Conservation (phyloP, 1,284 basidiomycete species). For the Volvariella surrecta region DNA sequence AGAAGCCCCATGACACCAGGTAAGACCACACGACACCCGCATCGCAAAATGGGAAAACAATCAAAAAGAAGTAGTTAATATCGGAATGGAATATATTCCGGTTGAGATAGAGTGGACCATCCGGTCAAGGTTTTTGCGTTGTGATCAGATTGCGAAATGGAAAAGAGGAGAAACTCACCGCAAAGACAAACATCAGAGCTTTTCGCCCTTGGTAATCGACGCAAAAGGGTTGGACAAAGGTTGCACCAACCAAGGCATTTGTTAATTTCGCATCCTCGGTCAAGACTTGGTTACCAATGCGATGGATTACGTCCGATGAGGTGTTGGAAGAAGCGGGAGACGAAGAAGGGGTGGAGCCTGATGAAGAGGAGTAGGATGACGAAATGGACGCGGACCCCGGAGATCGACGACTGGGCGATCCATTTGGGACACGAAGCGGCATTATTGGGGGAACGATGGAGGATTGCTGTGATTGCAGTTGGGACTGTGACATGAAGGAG, state of each 20-base stretch:
- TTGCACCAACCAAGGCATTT: conserved; percentile 48
- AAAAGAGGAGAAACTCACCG: conserved; percentile 33
- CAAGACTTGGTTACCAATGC: conserved; percentile 29
- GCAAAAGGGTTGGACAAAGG: conserved; percentile 51
- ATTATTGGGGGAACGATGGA: neutral
- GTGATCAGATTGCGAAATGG: neutral
- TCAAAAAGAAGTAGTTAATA: neutral
- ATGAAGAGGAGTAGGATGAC: neutral
- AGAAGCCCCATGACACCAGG: conserved; percentile 1
- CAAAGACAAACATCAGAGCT: conserved; percentile 63
- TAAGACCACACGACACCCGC: too few relatives aligned
- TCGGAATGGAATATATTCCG: conserved; percentile 1
- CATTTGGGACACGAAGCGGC: neutral
- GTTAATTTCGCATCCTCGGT: conserved; percentile 47
- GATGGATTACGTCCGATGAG: conserved; percentile 27
- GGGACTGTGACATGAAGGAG: neutral
- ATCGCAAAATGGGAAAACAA: too few relatives aligned
- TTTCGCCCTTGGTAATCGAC: conserved; percentile 53
- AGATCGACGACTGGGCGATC: neutral
- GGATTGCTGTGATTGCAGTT: neutral
- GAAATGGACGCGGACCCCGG: conserved; percentile 4
- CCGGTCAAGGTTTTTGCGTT: neutral
- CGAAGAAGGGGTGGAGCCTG: conserved; percentile 2
- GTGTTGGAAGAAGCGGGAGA: conserved; percentile 8
- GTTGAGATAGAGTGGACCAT: conserved; percentile 3